Percentiles rank a stretch among this genome's conserved stretches.
Conservation (phyloP, 306 rosid species). For the apple (Malus domestica) region DNA sequence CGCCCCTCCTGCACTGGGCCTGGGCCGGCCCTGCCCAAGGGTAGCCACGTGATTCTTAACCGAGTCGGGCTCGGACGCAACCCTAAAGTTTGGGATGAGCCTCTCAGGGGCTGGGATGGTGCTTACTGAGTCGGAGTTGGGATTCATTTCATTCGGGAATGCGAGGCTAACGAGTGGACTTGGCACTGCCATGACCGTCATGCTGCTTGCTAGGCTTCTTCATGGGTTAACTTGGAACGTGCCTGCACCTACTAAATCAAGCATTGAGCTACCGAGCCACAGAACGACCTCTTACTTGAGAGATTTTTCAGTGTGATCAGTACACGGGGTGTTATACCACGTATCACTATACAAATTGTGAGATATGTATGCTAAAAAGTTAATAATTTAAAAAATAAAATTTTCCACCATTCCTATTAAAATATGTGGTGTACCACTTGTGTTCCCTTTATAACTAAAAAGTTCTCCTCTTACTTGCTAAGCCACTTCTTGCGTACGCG, state of each 20-base stretch:
- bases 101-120: not conserved
- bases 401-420: no score
- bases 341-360: no score
- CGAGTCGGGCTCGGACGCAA: conserved; percentile 24
- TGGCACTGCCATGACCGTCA: conserved; percentile 23
- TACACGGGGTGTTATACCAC: no score
- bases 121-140: not conserved
- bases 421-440: no score
- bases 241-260: not conserved
- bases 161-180: conserved; percentile 13
- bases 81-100: conserved; percentile 25
- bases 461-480: not conserved
- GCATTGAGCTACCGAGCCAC: not conserved
- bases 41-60: conserved; percentile 29
- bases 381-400: no score
- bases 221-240: conserved; percentile 25
- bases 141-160: not conserved
- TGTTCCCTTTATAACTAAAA: no score
- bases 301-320: no score
- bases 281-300: not conserved
- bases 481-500: not conserved
- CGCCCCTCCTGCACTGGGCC: no score
- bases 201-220: conserved; percentile 28
- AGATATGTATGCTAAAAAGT: no score
- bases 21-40: no score